A percentile compares a stretch with the other conserved stretches of the same genome.
Evolutionary conservation across 1,139 yeast species (phyloP).

Genomic region (Kodamaea suecica): DNA sequence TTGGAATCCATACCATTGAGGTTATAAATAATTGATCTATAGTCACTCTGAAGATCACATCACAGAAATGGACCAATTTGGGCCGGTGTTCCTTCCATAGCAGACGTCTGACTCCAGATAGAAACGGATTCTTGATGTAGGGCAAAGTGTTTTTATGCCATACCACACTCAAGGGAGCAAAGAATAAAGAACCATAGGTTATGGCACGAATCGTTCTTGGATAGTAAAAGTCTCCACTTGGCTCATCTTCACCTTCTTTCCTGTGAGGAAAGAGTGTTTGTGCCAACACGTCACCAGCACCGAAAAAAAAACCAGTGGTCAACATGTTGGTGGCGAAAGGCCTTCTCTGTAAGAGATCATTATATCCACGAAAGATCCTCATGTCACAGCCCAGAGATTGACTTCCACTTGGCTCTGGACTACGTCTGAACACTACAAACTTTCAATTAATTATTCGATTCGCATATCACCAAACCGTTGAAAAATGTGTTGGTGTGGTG

Average conservation of each 20-base stretch:
- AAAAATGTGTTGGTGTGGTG: too few species aligned
- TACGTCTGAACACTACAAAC: too few species aligned
- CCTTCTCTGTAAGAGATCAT: slow-evolving; percentile 37
- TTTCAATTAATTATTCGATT: too few species aligned
- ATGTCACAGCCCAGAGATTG: too few species aligned
- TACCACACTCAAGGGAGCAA: slow-evolving; percentile 69
- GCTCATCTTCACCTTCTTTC: slow-evolving; percentile 15
- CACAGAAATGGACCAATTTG: slow-evolving; percentile 24
- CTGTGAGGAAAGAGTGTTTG: slow-evolving; percentile 52
- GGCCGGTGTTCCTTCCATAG: slow-evolving; percentile 15
- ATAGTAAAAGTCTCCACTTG: slow-evolving; percentile 17
- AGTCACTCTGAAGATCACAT: slow-evolving; percentile 34
- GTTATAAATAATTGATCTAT: slow-evolving; percentile 36
- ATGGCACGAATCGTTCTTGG: slow-evolving; percentile 62
- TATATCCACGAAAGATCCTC: slow-evolving; percentile 37
- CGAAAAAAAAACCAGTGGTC: slow-evolving; percentile 63
- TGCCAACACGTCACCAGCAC: slow-evolving; percentile 72
- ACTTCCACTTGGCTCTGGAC: too few species aligned
- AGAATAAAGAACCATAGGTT: slow-evolving; percentile 70
- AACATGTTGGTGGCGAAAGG: slow-evolving; percentile 56
- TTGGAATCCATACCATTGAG: slow-evolving; percentile 41
- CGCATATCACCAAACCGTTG: too few species aligned
- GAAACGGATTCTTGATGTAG: slow-evolving; percentile 42
- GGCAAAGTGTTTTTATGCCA: slow-evolving; percentile 66
- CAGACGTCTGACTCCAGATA: slow-evolving; percentile 15